Conservation (phyloP, 352 stramenopile genomes). For the Aphanomyces euteiches region DNA sequence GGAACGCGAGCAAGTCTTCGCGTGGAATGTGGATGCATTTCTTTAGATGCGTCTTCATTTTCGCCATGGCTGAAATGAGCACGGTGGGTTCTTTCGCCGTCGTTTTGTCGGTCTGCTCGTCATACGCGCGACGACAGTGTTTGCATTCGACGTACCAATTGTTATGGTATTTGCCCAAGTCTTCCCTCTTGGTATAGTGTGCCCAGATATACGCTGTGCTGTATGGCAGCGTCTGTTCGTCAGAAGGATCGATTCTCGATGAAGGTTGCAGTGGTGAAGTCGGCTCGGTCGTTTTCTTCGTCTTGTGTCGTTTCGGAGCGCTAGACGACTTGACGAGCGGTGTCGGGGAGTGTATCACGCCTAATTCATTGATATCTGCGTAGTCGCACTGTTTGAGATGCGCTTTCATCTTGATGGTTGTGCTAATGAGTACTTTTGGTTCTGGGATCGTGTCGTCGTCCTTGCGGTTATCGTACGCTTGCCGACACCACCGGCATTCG, state of each 20-base stretch:
- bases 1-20: constrained; percentile 17
- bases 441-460: neutral
- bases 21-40: constrained; percentile 19
- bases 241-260: neutral
- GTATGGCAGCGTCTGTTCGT: constrained; percentile 1
- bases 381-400: constrained; percentile 3
- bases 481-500: constrained; percentile 21
- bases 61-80: constrained; percentile 25
- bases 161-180: constrained; percentile 28
- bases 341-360: neutral
- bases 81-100: neutral
- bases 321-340: neutral
- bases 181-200: constrained; percentile 20
- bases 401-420: constrained; percentile 26
- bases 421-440: constrained; percentile 23
- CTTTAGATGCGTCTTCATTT: constrained; percentile 28
- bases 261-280: neutral
- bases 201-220: constrained; percentile 25
- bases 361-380: neutral
- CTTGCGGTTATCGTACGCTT: constrained; percentile 2
- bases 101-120: neutral
- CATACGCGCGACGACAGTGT: constrained; percentile 21
- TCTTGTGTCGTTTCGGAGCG: neutral
- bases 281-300: neutral
- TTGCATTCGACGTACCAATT: constrained; percentile 31